phyloP scores from a whole-genome alignment of 2,329 filamentous ascomycete species.

The Calonectria fujianensis region DNA sequence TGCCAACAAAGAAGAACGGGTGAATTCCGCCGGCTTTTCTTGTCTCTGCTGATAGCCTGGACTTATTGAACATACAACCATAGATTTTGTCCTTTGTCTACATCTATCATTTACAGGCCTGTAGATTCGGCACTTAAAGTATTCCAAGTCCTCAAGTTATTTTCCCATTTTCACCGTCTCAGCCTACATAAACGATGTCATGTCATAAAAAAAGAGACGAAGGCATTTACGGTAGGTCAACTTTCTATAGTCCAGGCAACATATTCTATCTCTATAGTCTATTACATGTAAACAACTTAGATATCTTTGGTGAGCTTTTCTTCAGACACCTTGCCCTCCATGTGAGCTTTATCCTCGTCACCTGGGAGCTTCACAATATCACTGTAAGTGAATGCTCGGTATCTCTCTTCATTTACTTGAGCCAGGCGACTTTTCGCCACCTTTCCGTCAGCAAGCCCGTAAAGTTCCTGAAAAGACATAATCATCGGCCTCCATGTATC shows the following conservation, averaged over 20 bases:
- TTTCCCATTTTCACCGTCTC: background rate
- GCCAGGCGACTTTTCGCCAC: background rate
- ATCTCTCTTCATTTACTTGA: slow-evolving; percentile 22
- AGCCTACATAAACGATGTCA: background rate
- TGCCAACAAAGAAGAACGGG: background rate
- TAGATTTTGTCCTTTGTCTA: background rate
- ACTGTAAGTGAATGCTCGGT: background rate
- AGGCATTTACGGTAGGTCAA: background rate
- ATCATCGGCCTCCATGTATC: slow-evolving; percentile 66
- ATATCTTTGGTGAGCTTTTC: background rate
- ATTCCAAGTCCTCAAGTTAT: background rate
- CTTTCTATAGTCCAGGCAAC: background rate
- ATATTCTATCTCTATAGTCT: background rate
- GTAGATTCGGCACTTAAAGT: background rate
- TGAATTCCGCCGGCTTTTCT: background rate
- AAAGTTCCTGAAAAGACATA: slow-evolving; percentile 66
- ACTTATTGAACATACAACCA: background rate
- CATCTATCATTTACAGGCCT: background rate
- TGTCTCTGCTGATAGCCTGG: background rate
- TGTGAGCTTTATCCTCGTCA: background rate
- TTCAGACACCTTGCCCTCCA: background rate
- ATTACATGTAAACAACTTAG: background rate
- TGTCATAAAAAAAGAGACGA: background rate
- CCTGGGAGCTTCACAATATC: slow-evolving; percentile 1
- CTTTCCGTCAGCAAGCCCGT: slow-evolving; percentile 57